These are phyloP conservation scores for Leccinum arenicola DNA, from an alignment of 768 basidiomycete species.

Conservation along the genomic window DNA sequence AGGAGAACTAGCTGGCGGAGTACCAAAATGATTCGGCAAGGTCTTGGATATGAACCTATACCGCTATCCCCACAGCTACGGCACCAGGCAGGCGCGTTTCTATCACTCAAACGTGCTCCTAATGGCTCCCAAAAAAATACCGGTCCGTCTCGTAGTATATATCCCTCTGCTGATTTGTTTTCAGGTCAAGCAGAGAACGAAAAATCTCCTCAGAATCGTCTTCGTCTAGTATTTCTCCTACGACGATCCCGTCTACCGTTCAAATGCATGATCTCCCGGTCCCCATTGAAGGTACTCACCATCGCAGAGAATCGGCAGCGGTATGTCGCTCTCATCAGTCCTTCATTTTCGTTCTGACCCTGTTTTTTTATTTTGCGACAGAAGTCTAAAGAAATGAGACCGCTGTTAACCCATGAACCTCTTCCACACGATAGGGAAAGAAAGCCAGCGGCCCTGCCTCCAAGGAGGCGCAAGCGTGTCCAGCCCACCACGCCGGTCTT, in stretches of 20 bases:
- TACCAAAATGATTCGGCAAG: slow-evolving; percentile 27
- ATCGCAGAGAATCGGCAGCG: slow-evolving; percentile 19
- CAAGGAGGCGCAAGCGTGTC: slow-evolving; percentile 25
- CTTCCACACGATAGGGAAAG: slow-evolving; percentile 27
- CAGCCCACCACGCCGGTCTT: slow-evolving; percentile 20
- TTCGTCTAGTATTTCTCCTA: slow-evolving; percentile 4
- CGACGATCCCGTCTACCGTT: slow-evolving; percentile 10
- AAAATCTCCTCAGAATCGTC: slow-evolving; percentile 12
- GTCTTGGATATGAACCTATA: slow-evolving; percentile 27
- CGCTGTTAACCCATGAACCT: slow-evolving; percentile 21
- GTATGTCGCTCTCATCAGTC: slow-evolving; percentile 20
- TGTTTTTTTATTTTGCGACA: slow-evolving; percentile 7
- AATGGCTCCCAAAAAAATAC: slow-evolving; percentile 18
- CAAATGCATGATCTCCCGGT: slow-evolving; percentile 14
- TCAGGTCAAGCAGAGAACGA: slow-evolving; percentile 9
- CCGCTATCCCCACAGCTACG: slow-evolving; percentile 30
- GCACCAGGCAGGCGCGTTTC: slow-evolving; percentile 34
- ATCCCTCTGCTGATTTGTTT: slow-evolving; percentile 15
- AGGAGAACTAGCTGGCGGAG: slow-evolving; percentile 22
- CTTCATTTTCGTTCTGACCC: slow-evolving; percentile 13
- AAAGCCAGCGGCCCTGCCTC: slow-evolving; percentile 10
- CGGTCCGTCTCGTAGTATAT: slow-evolving; percentile 26
- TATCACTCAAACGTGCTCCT: slow-evolving; percentile 27
- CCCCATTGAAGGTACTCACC: slow-evolving; percentile 5
- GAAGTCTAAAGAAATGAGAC: slow-evolving; percentile 21